Evolutionary conservation across 2,329 filamentous ascomycete genomes (phyloP).

Genomic region (Sporothrix globosa): DNA sequence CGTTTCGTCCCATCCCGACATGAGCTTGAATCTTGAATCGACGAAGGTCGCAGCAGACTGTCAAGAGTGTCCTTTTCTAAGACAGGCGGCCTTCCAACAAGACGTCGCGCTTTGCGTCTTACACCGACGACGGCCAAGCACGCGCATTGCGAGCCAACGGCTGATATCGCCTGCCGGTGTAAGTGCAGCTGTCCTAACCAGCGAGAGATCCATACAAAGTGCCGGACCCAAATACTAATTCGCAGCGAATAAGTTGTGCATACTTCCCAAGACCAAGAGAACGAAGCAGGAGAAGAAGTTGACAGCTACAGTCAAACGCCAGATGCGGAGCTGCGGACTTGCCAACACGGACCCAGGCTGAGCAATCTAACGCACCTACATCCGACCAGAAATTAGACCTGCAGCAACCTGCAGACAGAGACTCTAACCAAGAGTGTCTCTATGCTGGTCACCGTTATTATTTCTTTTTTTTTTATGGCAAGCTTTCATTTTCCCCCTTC

Average conservation of each 20-base stretch:
- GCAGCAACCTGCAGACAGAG: slow-evolving; percentile 21
- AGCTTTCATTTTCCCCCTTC: not conserved
- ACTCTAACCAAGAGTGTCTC: slow-evolving; percentile 26
- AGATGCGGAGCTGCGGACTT: slow-evolving; percentile 17
- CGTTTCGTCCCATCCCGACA: slow-evolving; percentile 17
- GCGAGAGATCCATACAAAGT: not conserved
- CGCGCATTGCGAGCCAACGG: not conserved
- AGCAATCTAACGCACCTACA: slow-evolving; percentile 19
- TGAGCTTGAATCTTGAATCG: not conserved
- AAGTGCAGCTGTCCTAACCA: not conserved
- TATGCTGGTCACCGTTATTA: not conserved
- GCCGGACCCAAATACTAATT: too few relatives aligned
- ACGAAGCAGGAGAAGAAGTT: not conserved
- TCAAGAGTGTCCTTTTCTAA: not conserved
- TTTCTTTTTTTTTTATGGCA: slow-evolving; percentile 20
- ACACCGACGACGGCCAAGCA: not conserved
- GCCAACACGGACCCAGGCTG: slow-evolving; percentile 7
- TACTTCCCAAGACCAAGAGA: not conserved
- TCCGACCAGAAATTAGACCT: slow-evolving; percentile 29
- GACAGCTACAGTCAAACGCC: not conserved
- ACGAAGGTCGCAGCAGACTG: not conserved
- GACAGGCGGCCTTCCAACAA: too few relatives aligned
- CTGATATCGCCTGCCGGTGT: not conserved
- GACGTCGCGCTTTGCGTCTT: too few relatives aligned
- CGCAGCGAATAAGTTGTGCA: too few relatives aligned